Conservation (phyloP, 1,139 yeast genomes). For the Scheffersomyces cryptocercus region DNA sequence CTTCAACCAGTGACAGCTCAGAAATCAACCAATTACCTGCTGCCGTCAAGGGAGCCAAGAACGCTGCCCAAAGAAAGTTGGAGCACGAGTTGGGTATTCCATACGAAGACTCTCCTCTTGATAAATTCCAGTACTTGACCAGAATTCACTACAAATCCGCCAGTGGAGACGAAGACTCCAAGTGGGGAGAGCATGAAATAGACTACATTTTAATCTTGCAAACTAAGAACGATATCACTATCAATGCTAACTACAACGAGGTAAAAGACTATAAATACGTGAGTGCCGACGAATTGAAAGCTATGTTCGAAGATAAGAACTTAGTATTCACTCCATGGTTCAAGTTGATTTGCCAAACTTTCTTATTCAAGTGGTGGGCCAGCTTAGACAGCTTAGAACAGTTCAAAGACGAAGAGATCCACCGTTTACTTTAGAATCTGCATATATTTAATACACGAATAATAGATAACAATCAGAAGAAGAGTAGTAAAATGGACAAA, state of each 20-base stretch:
- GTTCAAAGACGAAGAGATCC: conserved; percentile 47
- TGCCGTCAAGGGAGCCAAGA: conserved; percentile 76
- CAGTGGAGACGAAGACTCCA: conserved; percentile 59
- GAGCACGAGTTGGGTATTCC: conserved; percentile 91
- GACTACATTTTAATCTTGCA: conserved; percentile 87
- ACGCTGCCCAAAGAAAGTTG: conserved; percentile 89
- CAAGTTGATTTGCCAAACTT: conserved; percentile 88
- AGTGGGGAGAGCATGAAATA: conserved; percentile 98
- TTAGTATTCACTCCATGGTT: conserved; percentile 96
- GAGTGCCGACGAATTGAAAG: conserved; percentile 60
- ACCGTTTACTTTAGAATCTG: conserved; percentile 39
- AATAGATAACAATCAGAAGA: not conserved
- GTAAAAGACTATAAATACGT: conserved; percentile 84
- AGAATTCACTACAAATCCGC: conserved; percentile 95
- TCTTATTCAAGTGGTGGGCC: conserved; percentile 93
- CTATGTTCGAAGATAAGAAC: conserved; percentile 67
- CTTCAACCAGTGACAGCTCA: conserved; percentile 22
- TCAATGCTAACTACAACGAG: conserved; percentile 70
- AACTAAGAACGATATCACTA: conserved; percentile 53
- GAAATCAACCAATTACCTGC: conserved; percentile 44
- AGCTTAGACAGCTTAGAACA: conserved; percentile 57
- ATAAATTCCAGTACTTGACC: conserved; percentile 77
- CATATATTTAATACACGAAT: not conserved
- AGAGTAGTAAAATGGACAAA: too few species aligned
- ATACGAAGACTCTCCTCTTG: conserved; percentile 59